Evolutionary conservation across 768 basidiomycete species (phyloP).

Genomic region (Tulasnella sp.): DNA sequence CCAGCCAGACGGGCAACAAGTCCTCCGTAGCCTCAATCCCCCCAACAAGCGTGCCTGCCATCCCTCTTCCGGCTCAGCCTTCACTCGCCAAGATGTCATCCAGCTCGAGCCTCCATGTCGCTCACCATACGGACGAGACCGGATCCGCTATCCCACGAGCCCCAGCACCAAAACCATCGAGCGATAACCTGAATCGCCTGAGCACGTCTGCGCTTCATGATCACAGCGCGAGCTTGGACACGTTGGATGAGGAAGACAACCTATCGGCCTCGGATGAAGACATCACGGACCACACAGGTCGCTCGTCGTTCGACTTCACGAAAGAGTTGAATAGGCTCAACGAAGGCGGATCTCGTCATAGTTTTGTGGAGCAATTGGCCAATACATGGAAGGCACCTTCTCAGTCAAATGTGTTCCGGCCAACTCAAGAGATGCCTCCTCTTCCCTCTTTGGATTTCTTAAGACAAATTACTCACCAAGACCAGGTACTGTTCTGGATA

Average conservation of each 20-base stretch:
- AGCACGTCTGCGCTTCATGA: conserved; percentile 4
- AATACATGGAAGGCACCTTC: conserved; percentile 78
- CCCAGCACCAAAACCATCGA: neutral
- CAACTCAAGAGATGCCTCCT: conserved; percentile 49
- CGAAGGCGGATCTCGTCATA: conserved; percentile 66
- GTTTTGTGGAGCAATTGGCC: conserved; percentile 83
- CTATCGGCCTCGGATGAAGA: conserved; percentile 10
- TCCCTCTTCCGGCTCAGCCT: conserved; percentile 4
- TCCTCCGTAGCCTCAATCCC: conserved; percentile 13
- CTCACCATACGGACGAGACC: neutral
- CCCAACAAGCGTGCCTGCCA: neutral
- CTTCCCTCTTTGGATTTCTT: conserved; percentile 45
- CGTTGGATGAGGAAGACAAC: conserved; percentile 18
- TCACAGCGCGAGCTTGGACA: neutral
- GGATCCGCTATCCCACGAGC: neutral
- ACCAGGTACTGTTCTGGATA: conserved; percentile 1
- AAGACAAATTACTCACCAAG: neutral
- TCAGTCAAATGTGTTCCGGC: conserved; percentile 61
- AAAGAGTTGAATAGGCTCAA: conserved; percentile 72
- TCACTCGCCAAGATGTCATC: conserved; percentile 19
- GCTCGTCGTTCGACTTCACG: conserved; percentile 83
- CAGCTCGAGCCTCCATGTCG: conserved; percentile 2
- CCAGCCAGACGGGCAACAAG: conserved; percentile 16
- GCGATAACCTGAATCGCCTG: neutral
- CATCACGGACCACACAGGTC: conserved; percentile 62